Conservation (phyloP, 192 early-diverging fungal species). For the Podila epicladia region DNA sequence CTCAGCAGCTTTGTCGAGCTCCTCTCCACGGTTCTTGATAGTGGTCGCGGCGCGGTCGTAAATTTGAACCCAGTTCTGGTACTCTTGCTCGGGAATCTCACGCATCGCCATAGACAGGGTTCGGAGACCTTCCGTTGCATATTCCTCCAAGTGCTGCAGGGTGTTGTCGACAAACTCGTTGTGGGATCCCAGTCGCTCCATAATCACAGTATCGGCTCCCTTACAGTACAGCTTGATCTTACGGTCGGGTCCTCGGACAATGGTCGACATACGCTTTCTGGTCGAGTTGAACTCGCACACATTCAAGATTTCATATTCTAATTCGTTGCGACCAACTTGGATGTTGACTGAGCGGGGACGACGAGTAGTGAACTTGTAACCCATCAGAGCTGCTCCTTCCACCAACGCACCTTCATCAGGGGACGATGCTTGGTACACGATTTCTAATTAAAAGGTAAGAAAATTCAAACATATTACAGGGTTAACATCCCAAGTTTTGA, state of each 20-base stretch:
- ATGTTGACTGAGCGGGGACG: conserved; percentile 69
- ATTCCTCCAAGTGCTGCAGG: conserved; percentile 88
- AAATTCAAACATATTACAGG: background rate
- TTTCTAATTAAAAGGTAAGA: conserved; percentile 46
- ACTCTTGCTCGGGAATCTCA: conserved; percentile 90
- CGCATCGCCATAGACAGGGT: conserved; percentile 97
- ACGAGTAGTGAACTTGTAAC: conserved; percentile 75
- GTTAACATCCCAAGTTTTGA: background rate
- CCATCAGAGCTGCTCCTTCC: conserved; percentile 72
- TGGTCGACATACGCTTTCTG: conserved; percentile 96
- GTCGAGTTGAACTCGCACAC: conserved; percentile 99
- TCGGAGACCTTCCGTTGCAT: conserved; percentile 94
- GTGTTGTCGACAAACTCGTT: conserved; percentile 80
- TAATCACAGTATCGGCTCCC: conserved; percentile 97
- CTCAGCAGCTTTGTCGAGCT: conserved; percentile 93
- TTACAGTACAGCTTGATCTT: conserved; percentile 93
- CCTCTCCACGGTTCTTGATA: conserved; percentile 86
- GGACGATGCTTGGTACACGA: conserved; percentile 95
- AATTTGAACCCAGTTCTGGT: conserved; percentile 82
- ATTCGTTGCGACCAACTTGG: conserved; percentile 52
- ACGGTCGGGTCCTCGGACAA: conserved; percentile 89
- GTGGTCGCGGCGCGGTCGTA: conserved; percentile 92
- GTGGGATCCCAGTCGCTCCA: conserved; percentile 83
- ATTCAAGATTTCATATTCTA: conserved; percentile 92
- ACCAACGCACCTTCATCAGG: conserved; percentile 98